A percentile compares a stretch with the other conserved stretches of the same genome.
Evolutionary conservation across 768 basidiomycete species (phyloP).

Genomic region (Cystofilobasidium bisporidii): DNA sequence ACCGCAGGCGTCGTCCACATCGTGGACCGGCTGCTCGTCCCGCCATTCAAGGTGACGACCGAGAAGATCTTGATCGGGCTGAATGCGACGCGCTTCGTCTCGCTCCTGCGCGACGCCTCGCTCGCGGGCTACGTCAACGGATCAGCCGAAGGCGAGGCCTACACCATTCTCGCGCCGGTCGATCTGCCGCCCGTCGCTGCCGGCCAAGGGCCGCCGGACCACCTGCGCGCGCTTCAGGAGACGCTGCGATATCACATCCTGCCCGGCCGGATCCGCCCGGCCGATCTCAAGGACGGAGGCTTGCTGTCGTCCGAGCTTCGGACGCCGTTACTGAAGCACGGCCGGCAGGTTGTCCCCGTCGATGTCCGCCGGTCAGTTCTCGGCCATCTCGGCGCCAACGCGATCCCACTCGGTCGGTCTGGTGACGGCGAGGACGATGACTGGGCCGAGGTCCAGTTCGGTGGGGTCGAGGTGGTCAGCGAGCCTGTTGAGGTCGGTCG

Average conservation of each 20-base stretch:
- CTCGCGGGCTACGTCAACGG: constrained; percentile 46
- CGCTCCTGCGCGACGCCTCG: constrained; percentile 71
- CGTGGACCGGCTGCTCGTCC: constrained; percentile 70
- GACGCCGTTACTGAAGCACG: constrained; percentile 39
- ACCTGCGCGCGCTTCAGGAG: constrained; percentile 47
- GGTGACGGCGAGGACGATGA: constrained; percentile 32
- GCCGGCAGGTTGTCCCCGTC: constrained; percentile 42
- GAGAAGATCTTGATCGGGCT: constrained; percentile 81
- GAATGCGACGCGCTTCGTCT: constrained; percentile 84
- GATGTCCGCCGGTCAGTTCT: background rate
- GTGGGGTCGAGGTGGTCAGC: constrained; percentile 68
- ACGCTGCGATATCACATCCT: constrained; percentile 83
- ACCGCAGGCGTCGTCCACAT: constrained; percentile 73
- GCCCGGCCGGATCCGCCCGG: constrained; percentile 62
- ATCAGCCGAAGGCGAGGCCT: constrained; percentile 41
- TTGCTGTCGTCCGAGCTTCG: constrained; percentile 67
- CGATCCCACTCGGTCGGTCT: constrained; percentile 21
- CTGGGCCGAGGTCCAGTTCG: constrained; percentile 58
- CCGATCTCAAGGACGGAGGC: constrained; percentile 62
- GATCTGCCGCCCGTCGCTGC: constrained; percentile 49
- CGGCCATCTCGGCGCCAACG: constrained; percentile 33
- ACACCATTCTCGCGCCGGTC: constrained; percentile 83
- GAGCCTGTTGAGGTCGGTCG: constrained; percentile 67
- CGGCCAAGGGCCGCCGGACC: background rate
- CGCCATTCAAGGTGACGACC: constrained; percentile 69